Percentiles rank a stretch among this genome's conserved stretches.
These are phyloP conservation scores for Neospora caninum DNA, from an alignment of 169 alveolate species.

Conservation along the genomic window DNA sequence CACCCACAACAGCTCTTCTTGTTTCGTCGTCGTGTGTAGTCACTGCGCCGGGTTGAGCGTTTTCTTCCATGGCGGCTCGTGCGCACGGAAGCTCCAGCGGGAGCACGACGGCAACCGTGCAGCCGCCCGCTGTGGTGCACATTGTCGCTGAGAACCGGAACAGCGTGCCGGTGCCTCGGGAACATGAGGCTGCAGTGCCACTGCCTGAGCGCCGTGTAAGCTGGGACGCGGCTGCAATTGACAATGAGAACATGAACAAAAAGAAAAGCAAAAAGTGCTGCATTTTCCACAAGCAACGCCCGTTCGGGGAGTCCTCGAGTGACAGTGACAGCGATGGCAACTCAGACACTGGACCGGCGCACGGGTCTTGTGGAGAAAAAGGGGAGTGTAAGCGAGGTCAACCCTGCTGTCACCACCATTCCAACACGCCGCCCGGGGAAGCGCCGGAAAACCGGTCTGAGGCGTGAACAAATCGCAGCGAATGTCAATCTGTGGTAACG, in stretches of 20 bases:
- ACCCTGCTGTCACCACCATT: not conserved
- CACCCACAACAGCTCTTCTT: no score
- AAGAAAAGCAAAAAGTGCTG: slow-evolving; percentile 61
- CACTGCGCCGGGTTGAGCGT: not conserved
- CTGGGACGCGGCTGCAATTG: slow-evolving; percentile 44
- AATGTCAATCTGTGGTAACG: no score
- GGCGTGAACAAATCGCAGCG: no score
- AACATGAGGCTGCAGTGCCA: not conserved
- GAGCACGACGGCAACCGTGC: not conserved
- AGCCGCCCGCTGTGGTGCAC: not conserved
- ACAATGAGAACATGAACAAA: slow-evolving; percentile 55
- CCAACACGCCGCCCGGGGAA: not conserved
- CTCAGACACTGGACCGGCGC: not conserved
- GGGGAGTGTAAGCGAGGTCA: not conserved
- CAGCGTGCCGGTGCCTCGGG: not conserved
- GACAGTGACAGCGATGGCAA: slow-evolving; percentile 3
- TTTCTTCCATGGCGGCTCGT: not conserved
- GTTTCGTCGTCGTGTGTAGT: not conserved
- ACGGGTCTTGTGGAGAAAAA: not conserved
- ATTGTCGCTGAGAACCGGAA: not conserved
- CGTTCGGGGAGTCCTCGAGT: slow-evolving; percentile 52
- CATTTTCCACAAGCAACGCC: slow-evolving; percentile 57
- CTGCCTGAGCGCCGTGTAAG: not conserved
- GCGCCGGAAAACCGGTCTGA: no score
- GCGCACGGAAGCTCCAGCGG: not conserved